phyloP scores from a whole-genome alignment of 2,329 filamentous ascomycete genomes.

The Exserohilum rostratum region DNA sequence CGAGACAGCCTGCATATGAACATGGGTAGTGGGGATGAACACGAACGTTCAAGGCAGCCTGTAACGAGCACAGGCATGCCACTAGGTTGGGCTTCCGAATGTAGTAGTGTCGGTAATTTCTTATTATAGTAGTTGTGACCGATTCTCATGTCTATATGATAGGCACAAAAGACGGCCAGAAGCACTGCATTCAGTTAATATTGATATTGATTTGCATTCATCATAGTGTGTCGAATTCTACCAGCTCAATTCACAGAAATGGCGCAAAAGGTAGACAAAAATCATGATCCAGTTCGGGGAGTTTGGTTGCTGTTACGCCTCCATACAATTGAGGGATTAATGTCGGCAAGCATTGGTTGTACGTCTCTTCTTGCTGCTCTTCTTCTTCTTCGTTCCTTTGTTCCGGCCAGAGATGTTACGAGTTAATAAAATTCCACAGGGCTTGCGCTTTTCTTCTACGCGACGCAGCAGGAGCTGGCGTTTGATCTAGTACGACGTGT shows the following conservation, averaged over 20 bases:
- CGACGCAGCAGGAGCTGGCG: neutral
- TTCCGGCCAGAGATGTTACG: neutral
- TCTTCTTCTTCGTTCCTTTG: too few species aligned
- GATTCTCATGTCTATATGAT: neutral
- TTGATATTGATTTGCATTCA: neutral
- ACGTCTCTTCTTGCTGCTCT: neutral
- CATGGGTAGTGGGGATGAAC: neutral
- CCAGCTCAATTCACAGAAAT: neutral
- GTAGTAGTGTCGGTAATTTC: neutral
- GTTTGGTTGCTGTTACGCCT: neutral
- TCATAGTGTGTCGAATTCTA: neutral
- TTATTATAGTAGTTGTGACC: neutral
- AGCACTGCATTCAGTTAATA: neutral
- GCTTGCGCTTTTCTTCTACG: neutral
- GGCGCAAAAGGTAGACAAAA: neutral
- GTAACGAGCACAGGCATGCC: neutral
- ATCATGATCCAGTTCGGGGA: neutral
- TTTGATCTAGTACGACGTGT: neutral
- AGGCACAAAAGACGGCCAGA: neutral
- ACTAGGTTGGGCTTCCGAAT: neutral
- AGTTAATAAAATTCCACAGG: neutral
- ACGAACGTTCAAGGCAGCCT: neutral
- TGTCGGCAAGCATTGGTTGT: neutral
- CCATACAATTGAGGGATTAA: neutral
- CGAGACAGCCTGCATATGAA: neutral